These are phyloP conservation scores for Plasmodium blacklocki DNA, from an alignment of 169 alveolate species.

Conservation along the genomic window DNA sequence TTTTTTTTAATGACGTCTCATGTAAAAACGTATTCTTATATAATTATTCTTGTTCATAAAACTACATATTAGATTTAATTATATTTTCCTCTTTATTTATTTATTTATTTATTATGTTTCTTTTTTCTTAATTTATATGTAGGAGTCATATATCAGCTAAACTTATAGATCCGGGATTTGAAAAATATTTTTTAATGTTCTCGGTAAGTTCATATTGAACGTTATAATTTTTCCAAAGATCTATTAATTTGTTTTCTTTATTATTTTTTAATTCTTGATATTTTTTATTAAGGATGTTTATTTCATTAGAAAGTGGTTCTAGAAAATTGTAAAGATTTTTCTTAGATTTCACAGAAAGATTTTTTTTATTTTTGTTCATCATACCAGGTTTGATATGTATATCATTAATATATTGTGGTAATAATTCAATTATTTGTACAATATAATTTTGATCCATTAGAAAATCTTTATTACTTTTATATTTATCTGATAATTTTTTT, in stretches of 20 bases:
- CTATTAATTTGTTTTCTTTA: conserved; percentile 52
- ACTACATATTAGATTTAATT: not conserved
- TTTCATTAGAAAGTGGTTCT: conserved; percentile 52
- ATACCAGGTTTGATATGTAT: conserved; percentile 66
- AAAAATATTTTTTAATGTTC: conserved; percentile 45
- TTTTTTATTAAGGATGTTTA: conserved; percentile 25
- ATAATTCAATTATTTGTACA: conserved; percentile 23
- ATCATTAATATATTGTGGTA: conserved; percentile 36
- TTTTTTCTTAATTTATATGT: no score
- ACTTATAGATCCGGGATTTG: conserved; percentile 38
- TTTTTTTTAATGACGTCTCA: no score
- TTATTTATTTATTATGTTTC: not conserved
- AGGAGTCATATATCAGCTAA: conserved; percentile 26
- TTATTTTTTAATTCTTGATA: conserved; percentile 47
- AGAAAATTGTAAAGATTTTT: conserved; percentile 45
- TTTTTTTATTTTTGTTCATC: conserved; percentile 30
- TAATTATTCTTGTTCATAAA: no score
- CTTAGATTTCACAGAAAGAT: conserved; percentile 36
- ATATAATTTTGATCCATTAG: conserved; percentile 52
- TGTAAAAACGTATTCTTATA: no score
- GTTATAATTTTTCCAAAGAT: conserved; percentile 63
- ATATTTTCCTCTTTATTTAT: not conserved
- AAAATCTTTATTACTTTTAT: conserved; percentile 51
- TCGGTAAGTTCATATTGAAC: conserved; percentile 64
- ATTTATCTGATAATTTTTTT: conserved; percentile 51